A percentile compares a stretch with the other conserved stretches of the same genome.
These are phyloP conservation scores for Fusarium mangiferae DNA, from an alignment of 2,329 filamentous ascomycete genomes.

Conservation along the genomic window DNA sequence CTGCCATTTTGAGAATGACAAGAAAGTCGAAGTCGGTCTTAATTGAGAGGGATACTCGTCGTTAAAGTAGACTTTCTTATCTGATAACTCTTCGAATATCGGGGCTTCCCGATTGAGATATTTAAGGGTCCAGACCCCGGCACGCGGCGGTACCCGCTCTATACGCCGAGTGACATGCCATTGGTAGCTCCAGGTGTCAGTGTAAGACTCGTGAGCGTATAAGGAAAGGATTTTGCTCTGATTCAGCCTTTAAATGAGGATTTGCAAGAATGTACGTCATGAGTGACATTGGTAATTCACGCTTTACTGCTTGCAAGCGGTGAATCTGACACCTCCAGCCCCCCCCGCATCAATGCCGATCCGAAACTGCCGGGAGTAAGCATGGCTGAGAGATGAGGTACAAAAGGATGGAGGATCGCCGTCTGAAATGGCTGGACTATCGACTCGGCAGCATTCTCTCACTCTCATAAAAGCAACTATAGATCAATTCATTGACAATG, in stretches of 20 bases:
- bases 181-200: not conserved
- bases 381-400: not conserved
- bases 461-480: fast-evolving
- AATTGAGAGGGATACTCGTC: not conserved
- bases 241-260: not conserved
- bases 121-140: not conserved
- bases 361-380: conserved; percentile 6
- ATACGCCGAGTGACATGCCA: not conserved
- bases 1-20: not conserved
- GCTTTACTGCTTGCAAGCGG: conserved; percentile 1
- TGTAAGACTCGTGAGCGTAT: not conserved
- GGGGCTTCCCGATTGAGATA: conserved; percentile 5
- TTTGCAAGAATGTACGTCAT: conserved; percentile 5
- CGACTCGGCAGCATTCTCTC: fast-evolving
- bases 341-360: conserved; percentile 1
- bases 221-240: not conserved
- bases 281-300: not conserved
- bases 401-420: not conserved
- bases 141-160: conserved; percentile 8
- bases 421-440: not conserved
- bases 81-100: not conserved
- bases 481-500: not conserved
- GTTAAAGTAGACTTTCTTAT: conserved; percentile 13
- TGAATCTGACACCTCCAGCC: conserved; percentile 12
- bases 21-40: fast-evolving